These are phyloP conservation scores for Phytophthora sp. DNA, from an alignment of 352 stramenopile genomes.

Conservation along the genomic window DNA sequence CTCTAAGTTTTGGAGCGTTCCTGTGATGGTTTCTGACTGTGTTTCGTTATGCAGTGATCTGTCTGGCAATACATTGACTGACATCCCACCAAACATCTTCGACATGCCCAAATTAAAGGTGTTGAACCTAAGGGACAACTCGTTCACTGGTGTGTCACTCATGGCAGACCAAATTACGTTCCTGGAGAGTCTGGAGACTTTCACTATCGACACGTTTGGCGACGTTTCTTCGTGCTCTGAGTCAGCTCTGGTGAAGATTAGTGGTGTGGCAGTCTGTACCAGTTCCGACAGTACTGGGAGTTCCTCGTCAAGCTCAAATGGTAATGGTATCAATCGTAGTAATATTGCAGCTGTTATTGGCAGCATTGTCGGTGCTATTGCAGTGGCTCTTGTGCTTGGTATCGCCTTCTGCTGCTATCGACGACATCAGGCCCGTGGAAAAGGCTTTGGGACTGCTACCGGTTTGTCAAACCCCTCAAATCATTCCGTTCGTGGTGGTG, in stretches of 20 bases:
- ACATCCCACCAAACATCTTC: slow-evolving; percentile 53
- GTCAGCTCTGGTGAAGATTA: slow-evolving; percentile 30
- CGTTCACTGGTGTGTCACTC: slow-evolving; percentile 51
- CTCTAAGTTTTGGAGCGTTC: too few relatives aligned
- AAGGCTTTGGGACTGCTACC: slow-evolving; percentile 29
- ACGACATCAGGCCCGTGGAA: slow-evolving; percentile 25
- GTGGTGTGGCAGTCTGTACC: slow-evolving; percentile 47
- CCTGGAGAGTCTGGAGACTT: slow-evolving; percentile 40
- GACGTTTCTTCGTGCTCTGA: slow-evolving; percentile 31
- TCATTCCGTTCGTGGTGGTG: slow-evolving; percentile 6
- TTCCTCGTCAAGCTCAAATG: slow-evolving; percentile 11
- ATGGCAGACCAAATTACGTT: slow-evolving; percentile 52
- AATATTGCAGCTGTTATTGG: slow-evolving; percentile 51
- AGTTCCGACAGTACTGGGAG: slow-evolving; percentile 6
- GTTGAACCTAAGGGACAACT: slow-evolving; percentile 55
- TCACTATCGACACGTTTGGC: slow-evolving; percentile 53
- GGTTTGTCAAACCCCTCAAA: slow-evolving; percentile 17
- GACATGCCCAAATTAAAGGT: slow-evolving; percentile 47
- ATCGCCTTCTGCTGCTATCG: slow-evolving; percentile 39
- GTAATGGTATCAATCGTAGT: slow-evolving; percentile 18
- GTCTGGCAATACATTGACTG: slow-evolving; percentile 54
- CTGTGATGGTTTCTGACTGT: not conserved
- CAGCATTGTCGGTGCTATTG: slow-evolving; percentile 49
- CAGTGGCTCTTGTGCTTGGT: slow-evolving; percentile 34
- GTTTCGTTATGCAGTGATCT: slow-evolving; percentile 43